Evolutionary conservation across 1,284 basidiomycete species (phyloP).

Genomic region (Caloboletus firmus): DNA sequence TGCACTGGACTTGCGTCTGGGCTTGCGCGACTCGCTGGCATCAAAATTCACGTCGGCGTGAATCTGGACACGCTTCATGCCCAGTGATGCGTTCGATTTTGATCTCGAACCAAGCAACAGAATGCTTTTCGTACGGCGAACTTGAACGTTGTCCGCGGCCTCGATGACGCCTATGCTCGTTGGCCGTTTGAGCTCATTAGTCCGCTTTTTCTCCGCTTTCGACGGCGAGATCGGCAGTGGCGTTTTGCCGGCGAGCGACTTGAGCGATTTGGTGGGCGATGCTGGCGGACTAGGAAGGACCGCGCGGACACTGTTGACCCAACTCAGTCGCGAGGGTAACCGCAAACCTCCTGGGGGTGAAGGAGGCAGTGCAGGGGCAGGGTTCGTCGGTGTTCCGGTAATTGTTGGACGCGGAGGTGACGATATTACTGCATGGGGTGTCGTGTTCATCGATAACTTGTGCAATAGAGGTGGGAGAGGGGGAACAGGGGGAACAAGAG

Average conservation of each 20-base stretch:
- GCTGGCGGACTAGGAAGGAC: slow-evolving; percentile 35
- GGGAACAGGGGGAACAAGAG: slow-evolving; percentile 23
- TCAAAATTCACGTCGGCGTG: slow-evolving; percentile 24
- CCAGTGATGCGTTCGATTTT: slow-evolving; percentile 28
- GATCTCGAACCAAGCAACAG: slow-evolving; percentile 32
- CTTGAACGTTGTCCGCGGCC: slow-evolving; percentile 27
- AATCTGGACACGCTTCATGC: slow-evolving; percentile 34
- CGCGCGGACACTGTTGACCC: slow-evolving; percentile 29
- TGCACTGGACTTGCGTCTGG: slow-evolving; percentile 32
- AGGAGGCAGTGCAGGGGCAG: slow-evolving; percentile 22
- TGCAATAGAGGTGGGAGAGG: slow-evolving; percentile 22
- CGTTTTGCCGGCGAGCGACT: slow-evolving; percentile 8
- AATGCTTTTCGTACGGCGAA: slow-evolving; percentile 35
- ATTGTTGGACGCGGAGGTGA: slow-evolving; percentile 10
- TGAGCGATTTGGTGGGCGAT: slow-evolving; percentile 25
- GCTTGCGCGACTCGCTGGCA: slow-evolving; percentile 13
- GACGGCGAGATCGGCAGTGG: slow-evolving; percentile 8
- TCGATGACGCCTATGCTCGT: slow-evolving; percentile 34
- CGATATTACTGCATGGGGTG: background rate
- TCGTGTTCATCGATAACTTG: slow-evolving; percentile 15
- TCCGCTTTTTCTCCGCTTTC: slow-evolving; percentile 9
- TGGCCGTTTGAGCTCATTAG: slow-evolving; percentile 22
- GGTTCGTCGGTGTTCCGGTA: slow-evolving; percentile 6
- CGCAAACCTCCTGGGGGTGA: slow-evolving; percentile 32
- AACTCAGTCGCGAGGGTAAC: slow-evolving; percentile 34